Base-by-base conservation (phyloP, 352 stramenopile species). In the Sclerospora graminicola region DNA sequence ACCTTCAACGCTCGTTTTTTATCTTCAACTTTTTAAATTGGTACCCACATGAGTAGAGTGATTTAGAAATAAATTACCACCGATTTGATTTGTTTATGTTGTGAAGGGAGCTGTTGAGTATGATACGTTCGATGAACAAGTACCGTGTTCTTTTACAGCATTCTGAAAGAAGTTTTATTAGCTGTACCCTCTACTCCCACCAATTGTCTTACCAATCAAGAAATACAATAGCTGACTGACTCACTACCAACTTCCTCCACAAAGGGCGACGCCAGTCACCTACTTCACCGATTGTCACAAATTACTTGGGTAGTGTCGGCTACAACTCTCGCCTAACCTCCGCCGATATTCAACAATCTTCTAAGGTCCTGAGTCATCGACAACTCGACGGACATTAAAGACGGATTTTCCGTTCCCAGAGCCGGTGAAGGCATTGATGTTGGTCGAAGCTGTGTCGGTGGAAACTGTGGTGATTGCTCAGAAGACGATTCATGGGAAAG, bases 331-430 rank as follows among this genome's bases (percentile, higher is more conserved):
- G 21, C 19, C 59, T 66, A 71, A 10, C 50, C 65, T 18, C 65
- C 60, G 18, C 70, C 70, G 41, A 87, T 89, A 63, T 87, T 89
- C 33, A 89, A 66, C 78, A 89, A 79, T 30, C 72, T 68, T 34
- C 74, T 62, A 44, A 89, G 55, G 31, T 87, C 75, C 41, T 84
- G 68, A 47, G 78, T 89, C 78, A 89, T 87, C 16, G 71, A 82
- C 30, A 77, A 48, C 54, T 89, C 78, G 15, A 77, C 54, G 16
- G 72, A 73, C 57, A 66, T 67, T 41, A 62, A 58, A 0, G 54
- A 39, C 11, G 36, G 10, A n/a, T 13, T 18, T 29, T 9, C n/a
- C 21, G n/a, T 23, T 48, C 73, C 61, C 13, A 66, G 68, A 20
- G 66, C 63, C 20, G 54, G 54, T 28, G 56, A 47, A 23, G 57